Percentiles rank a stretch among this genome's conserved stretches.
These are phyloP conservation scores for Pleurotus pulmonarius DNA, from an alignment of 768 basidiomycete species.

Conservation along the genomic window DNA sequence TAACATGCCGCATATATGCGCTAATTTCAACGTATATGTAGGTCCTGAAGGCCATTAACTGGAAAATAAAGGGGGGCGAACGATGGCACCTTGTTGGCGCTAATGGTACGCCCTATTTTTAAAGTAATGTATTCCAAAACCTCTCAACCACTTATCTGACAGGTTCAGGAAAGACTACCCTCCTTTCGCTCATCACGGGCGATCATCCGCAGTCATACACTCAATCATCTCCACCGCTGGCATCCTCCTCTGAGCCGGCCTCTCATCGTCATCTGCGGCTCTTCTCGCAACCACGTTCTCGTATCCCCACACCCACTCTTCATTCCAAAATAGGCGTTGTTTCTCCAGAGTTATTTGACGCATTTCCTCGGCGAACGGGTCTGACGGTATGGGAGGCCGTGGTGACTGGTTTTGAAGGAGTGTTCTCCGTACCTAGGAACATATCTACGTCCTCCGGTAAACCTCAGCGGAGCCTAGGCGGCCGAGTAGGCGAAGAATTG, in stretches of 20 bases:
- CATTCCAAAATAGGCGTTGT: slow-evolving; percentile 71
- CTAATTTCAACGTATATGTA: slow-evolving; percentile 20
- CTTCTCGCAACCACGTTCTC: slow-evolving; percentile 58
- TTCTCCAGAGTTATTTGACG: slow-evolving; percentile 87
- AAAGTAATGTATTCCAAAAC: neutral
- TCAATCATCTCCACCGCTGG: slow-evolving; percentile 35
- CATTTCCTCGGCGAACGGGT: slow-evolving; percentile 73
- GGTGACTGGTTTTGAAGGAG: slow-evolving; percentile 87
- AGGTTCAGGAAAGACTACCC: slow-evolving; percentile 96
- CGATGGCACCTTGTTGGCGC: slow-evolving; percentile 88
- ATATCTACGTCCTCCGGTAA: slow-evolving; percentile 34
- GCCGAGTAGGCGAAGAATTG: slow-evolving; percentile 25
- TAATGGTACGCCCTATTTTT: slow-evolving; percentile 55
- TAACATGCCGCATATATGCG: neutral
- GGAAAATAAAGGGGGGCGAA: slow-evolving; percentile 80
- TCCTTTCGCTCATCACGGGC: slow-evolving; percentile 85
- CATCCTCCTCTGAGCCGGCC: slow-evolving; percentile 44
- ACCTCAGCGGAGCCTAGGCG: slow-evolving; percentile 43
- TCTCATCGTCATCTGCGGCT: slow-evolving; percentile 47
- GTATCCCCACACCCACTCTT: slow-evolving; percentile 65
- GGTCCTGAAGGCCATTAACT: slow-evolving; percentile 76
- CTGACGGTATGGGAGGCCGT: slow-evolving; percentile 78
- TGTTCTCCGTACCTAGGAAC: slow-evolving; percentile 38
- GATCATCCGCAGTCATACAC: slow-evolving; percentile 95
- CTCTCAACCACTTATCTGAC: neutral